Conservation (phyloP, 2,329 filamentous ascomycete species). For the Phialophora macrospora region DNA sequence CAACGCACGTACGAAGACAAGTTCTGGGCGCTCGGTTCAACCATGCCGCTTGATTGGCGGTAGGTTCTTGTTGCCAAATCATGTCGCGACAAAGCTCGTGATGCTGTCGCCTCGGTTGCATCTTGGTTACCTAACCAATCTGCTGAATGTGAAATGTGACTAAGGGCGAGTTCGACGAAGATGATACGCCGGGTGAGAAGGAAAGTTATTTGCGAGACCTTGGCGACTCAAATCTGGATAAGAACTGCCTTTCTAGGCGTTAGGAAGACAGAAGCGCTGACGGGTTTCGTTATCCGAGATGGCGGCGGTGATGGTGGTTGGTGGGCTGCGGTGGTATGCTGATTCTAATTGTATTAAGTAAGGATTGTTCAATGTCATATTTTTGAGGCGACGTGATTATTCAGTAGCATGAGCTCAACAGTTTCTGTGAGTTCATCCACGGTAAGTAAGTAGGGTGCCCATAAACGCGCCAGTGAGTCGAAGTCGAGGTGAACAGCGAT, state of each 20-base stretch:
- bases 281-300: no score
- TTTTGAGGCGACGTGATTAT: no score
- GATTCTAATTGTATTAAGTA: no score
- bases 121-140: not conserved
- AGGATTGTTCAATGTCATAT: no score
- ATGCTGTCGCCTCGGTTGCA: not conserved
- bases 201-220: not conserved
- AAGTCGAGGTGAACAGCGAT: no score
- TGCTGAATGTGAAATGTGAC: not conserved
- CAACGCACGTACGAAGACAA: not conserved
- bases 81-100: not conserved
- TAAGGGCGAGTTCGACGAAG: not conserved
- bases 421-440: no score
- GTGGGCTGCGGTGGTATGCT: no score
- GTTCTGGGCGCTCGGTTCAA: not conserved
- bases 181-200: not conserved
- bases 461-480: no score
- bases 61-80: not conserved
- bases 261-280: no score
- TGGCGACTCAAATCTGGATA: not conserved
- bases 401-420: no score
- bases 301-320: no score
- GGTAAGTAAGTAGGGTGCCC: no score
- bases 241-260: not conserved
- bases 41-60: not conserved